These are phyloP conservation scores for Pneumocystis sp. DNA, from an alignment of 1,139 yeast genomes.

Conservation along the genomic window DNA sequence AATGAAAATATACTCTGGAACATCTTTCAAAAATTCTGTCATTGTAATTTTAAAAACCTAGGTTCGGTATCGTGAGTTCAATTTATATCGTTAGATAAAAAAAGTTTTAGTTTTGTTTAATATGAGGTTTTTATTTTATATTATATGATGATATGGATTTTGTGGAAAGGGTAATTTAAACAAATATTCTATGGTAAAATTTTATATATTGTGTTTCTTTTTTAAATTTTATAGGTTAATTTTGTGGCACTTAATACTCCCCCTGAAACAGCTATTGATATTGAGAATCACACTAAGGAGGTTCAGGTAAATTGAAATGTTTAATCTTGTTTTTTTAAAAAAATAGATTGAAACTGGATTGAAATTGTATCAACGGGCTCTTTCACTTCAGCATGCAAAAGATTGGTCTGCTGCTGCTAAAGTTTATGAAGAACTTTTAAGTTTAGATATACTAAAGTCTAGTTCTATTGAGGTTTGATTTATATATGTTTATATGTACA, in stretches of 20 bases:
- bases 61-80: not conserved
- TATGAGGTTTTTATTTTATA: not conserved
- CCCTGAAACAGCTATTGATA: slow-evolving; percentile 58
- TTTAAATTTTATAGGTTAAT: slow-evolving; percentile 33
- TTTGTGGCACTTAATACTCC: slow-evolving; percentile 68
- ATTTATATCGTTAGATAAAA: not conserved
- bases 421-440: slow-evolving; percentile 48
- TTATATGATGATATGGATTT: not conserved
- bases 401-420: slow-evolving; percentile 37
- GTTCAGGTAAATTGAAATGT: slow-evolving; percentile 28
- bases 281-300: slow-evolving; percentile 80
- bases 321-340: not conserved
- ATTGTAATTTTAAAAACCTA: not conserved
- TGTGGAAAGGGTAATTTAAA: not conserved
- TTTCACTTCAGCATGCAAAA: slow-evolving; percentile 41
- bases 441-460: slow-evolving; percentile 44
- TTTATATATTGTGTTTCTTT: not conserved
- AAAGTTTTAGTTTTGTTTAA: not conserved
- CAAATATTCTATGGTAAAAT: not conserved
- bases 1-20: not conserved
- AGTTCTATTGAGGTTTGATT: slow-evolving; percentile 17
- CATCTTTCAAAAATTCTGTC: not conserved
- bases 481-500: not conserved
- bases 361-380: slow-evolving; percentile 56
- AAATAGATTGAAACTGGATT: slow-evolving; percentile 68